These are phyloP conservation scores for Ogataea glucozyma DNA, from an alignment of 805 yeast genomes.

Conservation along the genomic window DNA sequence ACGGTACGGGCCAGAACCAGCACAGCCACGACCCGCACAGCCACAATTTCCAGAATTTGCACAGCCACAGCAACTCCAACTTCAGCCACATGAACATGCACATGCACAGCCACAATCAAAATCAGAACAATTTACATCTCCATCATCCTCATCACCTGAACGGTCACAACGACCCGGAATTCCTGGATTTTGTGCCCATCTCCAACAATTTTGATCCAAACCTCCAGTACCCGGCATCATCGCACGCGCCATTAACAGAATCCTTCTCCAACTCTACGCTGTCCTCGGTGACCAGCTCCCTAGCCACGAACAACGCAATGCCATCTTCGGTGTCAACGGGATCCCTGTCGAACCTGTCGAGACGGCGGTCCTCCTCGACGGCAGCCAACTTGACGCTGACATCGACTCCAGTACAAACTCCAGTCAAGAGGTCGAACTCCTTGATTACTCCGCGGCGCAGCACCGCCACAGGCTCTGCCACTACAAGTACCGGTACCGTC, in stretches of 20 bases:
- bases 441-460: constrained; percentile 27
- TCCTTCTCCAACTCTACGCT: constrained; percentile 37
- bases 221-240: constrained; percentile 29
- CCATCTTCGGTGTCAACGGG: constrained; percentile 23
- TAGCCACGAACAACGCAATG: constrained; percentile 10
- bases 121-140: too few relatives aligned
- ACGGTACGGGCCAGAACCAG: constrained; percentile 8
- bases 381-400: constrained; percentile 11
- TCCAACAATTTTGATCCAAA: constrained; percentile 28
- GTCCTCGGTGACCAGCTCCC: constrained; percentile 33
- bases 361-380: constrained; percentile 18
- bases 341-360: constrained; percentile 20
- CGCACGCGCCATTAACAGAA: constrained; percentile 27
- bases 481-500: too few relatives aligned
- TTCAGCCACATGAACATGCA: background rate
- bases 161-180: constrained; percentile 18
- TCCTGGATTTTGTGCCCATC: constrained; percentile 33
- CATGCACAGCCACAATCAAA: constrained; percentile 2
- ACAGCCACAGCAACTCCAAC: constrained; percentile 5
- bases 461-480: background rate
- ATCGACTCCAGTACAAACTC: constrained; percentile 27
- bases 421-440: constrained; percentile 21
- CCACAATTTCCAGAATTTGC: constrained; percentile 4
- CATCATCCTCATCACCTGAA: constrained; percentile 7
- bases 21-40: constrained; percentile 5